Evolutionary conservation across 2,329 filamentous ascomycete species (phyloP), one percentile per base, ranked within the genome.

Genomic region (Beauveria sp.): DNA sequence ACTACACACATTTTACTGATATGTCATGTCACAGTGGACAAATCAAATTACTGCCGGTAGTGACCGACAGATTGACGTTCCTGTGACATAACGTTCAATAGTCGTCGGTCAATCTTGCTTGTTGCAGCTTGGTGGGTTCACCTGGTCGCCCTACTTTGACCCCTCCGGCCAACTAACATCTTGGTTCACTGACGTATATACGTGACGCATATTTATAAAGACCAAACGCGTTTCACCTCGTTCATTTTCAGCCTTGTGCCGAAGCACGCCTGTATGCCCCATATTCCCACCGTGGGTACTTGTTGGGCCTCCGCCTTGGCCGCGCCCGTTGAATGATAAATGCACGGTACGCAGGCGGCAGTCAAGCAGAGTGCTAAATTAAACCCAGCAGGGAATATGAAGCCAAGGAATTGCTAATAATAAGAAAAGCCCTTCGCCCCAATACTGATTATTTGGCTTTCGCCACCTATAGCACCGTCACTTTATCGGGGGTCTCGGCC

Each of bases 211-310:
- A 34, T 34, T 34, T 34, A 57, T 34, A 57, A 43, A 55, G 6
- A 26, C 43, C 24, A 50, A 40, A 14, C n/a, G 24, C 20, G 24
- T 40, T 46, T 34, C 34, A 12, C 38, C 12, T 50, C 31, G 20
- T 45, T 42, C 34, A 52, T 34, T 40, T 43, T 52, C 57, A 60
- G 57, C 57, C 57, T 51, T 52, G 48, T 26, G 24, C 55, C 45
- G 31, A 59, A 49, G 45, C 45, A 59, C 45, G 46, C 16, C 55
- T 48, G 16, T 22, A 50, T 9, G 45, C 55, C 55, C 45, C 46
- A 20, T 40, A 50, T 50, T 48, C 45, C 28, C 9, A 34, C 53
- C n/a, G 18, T 54, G 34, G 31, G 12, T 34, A 34, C 38, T 54
- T 45, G 1, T 46, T 12, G 5, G 31, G 55, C 31, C 45, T 26